Evolutionary conservation across 192 early-diverging fungal genomes (phyloP), one percentile per base, ranked within the genome.

Genomic region (Podila clonocystis): DNA sequence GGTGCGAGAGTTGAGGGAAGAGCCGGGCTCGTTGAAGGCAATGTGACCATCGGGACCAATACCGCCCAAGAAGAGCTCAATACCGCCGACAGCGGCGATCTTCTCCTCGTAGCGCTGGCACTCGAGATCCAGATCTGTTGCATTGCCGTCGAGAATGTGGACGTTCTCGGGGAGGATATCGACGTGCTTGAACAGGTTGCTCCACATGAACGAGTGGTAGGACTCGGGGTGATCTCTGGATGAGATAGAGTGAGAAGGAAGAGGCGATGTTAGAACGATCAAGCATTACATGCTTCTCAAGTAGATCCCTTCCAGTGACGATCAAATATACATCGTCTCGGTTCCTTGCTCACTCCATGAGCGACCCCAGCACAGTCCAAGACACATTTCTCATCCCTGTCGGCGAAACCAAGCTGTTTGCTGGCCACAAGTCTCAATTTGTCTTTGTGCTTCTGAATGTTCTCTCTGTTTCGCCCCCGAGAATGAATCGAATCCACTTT

Each of bases 141-240:
- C 93, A 77, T 96, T 96, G 50, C 95, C 95, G 68, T 96, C 87
- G 34, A 96, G 88, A 67, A 96, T 93, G 84, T 96, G 90, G 49
- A 94, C 95, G 83, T 95, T 94, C 82, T 93, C 87, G 24, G 92
- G 89, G 48, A 85, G 79, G 70, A 95, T 95, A 67, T 96, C 91
- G 63, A 96, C 89, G 76, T 95, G 93, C 85, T 94, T 93, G 88
- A 96, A 95, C 48, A 96, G 85, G 68, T 95, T 89, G 75, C 91
- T 91, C 94, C 94, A 96, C 95, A 96, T 96, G 77, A 96, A 96
- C 31, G 93, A 90, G 85, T 94, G 95, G 84, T 96, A 96, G 58
- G 91, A 93, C 85, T 96, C 93, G 19, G 94, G 93, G 75, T 96
- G 95, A 61, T 95, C 90, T 73, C 90, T 89, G 33, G 28, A 34